These are phyloP conservation scores for Sarocladium brachiariae DNA, from an alignment of 2,329 filamentous ascomycete genomes.

Conservation along the genomic window DNA sequence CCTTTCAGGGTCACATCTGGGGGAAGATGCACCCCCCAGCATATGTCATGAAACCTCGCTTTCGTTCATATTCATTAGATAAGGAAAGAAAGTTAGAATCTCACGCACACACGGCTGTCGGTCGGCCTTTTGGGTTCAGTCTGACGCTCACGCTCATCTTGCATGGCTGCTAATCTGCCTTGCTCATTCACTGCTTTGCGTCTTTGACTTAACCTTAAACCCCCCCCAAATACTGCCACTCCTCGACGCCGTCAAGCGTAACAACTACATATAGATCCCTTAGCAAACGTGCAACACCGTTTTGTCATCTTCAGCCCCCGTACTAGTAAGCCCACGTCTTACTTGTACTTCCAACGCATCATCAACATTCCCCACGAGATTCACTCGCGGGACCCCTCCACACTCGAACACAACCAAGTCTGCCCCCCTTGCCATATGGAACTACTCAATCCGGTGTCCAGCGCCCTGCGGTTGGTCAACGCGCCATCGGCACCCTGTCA, in stretches of 20 bases:
- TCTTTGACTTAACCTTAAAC: too few relatives aligned
- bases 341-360: background rate
- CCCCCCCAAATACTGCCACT: too few relatives aligned
- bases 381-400: background rate
- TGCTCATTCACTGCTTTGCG: too few relatives aligned
- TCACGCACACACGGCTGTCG: constrained; percentile 1
- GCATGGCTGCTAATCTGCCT: background rate
- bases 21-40: background rate
- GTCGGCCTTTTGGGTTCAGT: too few relatives aligned
- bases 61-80: constrained; percentile 1
- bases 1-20: background rate
- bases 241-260: too few relatives aligned
- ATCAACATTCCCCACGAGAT: background rate
- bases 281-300: too few relatives aligned
- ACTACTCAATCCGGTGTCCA: constrained; percentile 11
- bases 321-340: background rate
- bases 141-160: background rate
- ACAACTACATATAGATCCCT: background rate
- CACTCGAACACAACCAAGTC: background rate
- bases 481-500: constrained; percentile 1
- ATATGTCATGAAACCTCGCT: background rate
- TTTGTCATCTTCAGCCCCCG: background rate
- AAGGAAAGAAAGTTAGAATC: background rate
- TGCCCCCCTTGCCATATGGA: constrained; percentile 3
- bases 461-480: constrained; percentile 8